A percentile compares a stretch with the other conserved stretches of the same genome.
These are phyloP conservation scores for Chrysopogon serrulatus DNA, from an alignment of 176 grass and related monocot genomes.

Conservation along the genomic window DNA sequence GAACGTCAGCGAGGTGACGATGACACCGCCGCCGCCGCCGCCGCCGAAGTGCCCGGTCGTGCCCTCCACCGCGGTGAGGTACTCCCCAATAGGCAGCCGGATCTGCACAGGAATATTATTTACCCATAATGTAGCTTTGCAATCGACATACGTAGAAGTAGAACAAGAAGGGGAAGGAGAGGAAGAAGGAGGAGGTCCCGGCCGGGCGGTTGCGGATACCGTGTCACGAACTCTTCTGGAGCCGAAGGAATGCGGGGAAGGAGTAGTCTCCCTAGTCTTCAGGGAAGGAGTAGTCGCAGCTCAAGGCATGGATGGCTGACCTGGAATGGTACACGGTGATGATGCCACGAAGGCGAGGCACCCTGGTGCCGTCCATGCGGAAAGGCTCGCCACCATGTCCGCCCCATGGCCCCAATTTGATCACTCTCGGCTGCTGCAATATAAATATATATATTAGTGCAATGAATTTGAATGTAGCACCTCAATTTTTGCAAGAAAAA, in stretches of 20 bases:
- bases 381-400: neutral
- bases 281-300: neutral
- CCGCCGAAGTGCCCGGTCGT: neutral
- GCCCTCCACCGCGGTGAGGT: neutral
- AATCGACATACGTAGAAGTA: too few relatives aligned
- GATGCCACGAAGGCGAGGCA: neutral
- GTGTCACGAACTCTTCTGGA: neutral
- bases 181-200: too few relatives aligned
- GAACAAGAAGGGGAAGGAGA: too few relatives aligned
- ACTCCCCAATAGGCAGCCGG: neutral
- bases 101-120: too few relatives aligned
- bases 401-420: constrained; percentile 20
- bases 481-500: too few relatives aligned
- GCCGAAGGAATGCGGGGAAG: too few relatives aligned
- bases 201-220: neutral
- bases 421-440: neutral
- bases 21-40: neutral
- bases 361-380: neutral
- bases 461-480: too few relatives aligned
- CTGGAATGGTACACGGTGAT: constrained; percentile 1
- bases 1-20: constrained; percentile 26
- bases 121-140: too few relatives aligned
- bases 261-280: neutral
- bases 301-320: neutral
- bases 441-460: too few relatives aligned